Evolutionary conservation across 176 grass and related monocot genomes (phyloP).

Genomic region (Carex pumila): DNA sequence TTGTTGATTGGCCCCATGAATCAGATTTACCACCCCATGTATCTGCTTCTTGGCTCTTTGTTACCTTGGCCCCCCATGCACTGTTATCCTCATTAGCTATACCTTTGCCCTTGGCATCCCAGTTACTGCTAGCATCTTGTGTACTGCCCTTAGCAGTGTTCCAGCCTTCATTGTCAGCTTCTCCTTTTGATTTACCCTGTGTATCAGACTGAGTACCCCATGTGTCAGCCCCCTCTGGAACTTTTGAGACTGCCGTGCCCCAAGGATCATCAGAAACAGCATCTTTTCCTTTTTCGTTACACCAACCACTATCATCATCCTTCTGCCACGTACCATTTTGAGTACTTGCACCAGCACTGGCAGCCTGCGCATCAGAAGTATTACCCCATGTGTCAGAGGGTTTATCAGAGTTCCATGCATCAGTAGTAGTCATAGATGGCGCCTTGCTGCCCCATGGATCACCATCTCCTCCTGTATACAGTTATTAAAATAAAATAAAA

Average conservation of each 20-base stretch:
- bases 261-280: slow-evolving; percentile 19
- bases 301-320: slow-evolving; percentile 7
- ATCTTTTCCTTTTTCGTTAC: slow-evolving; percentile 11
- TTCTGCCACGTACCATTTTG: slow-evolving; percentile 15
- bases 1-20: slow-evolving; percentile 8
- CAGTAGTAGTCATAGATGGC: neutral
- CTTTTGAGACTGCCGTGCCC: neutral
- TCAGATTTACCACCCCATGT: slow-evolving; percentile 11
- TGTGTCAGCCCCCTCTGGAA: neutral
- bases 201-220: neutral
- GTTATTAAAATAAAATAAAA: neutral
- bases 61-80: slow-evolving; percentile 18
- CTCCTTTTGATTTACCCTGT: slow-evolving; percentile 1
- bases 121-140: slow-evolving; percentile 3
- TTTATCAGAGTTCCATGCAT: slow-evolving; percentile 23
- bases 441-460: slow-evolving; percentile 18
- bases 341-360: slow-evolving; percentile 1
- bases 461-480: slow-evolving; percentile 8
- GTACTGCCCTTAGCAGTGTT: neutral
- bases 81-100: slow-evolving; percentile 3
- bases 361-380: neutral
- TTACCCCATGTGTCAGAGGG: slow-evolving; percentile 15
- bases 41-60: slow-evolving; percentile 8
- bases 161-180: neutral
- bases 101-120: slow-evolving; percentile 11